Evolutionary conservation across 768 basidiomycete genomes (phyloP).

Genomic region (Mycena indigotica): DNA sequence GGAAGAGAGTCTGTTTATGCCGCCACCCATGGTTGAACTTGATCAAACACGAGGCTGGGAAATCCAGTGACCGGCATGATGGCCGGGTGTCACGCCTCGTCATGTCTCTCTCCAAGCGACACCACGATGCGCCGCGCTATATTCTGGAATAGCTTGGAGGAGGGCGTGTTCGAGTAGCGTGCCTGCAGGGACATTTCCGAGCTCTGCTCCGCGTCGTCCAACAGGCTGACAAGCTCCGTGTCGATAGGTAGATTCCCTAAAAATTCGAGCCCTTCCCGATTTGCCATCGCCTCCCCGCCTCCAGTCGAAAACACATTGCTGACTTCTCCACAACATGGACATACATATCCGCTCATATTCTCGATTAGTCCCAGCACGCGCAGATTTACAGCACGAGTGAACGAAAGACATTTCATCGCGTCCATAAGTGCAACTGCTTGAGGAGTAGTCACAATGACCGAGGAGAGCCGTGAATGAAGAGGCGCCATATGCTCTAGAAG

Average conservation of each 20-base stretch:
- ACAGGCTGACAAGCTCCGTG: constrained; percentile 80
- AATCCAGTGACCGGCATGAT: background rate
- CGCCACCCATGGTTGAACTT: background rate
- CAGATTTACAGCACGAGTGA: constrained; percentile 83
- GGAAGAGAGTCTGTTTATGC: background rate
- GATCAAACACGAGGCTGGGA: background rate
- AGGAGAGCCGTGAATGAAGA: constrained; percentile 72
- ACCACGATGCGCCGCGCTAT: constrained; percentile 54
- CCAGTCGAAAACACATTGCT: constrained; percentile 94
- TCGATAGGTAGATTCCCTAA: constrained; percentile 93
- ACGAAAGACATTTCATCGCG: constrained; percentile 94
- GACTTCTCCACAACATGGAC: constrained; percentile 95
- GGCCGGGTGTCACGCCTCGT: background rate
- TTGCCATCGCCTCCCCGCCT: constrained; percentile 88
- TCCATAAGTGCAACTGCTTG: constrained; percentile 96
- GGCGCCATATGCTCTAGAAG: constrained; percentile 92
- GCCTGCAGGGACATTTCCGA: constrained; percentile 53
- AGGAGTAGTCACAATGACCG: constrained; percentile 94
- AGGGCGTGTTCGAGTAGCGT: constrained; percentile 68
- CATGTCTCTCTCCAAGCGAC: constrained; percentile 10
- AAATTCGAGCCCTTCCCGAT: constrained; percentile 70
- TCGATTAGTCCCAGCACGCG: constrained; percentile 92
- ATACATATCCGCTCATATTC: constrained; percentile 98
- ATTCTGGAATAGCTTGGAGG: constrained; percentile 64
- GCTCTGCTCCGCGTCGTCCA: constrained; percentile 55